Evolutionary conservation across 768 basidiomycete genomes (phyloP).

Genomic region (Phlegmacium glaucopus): DNA sequence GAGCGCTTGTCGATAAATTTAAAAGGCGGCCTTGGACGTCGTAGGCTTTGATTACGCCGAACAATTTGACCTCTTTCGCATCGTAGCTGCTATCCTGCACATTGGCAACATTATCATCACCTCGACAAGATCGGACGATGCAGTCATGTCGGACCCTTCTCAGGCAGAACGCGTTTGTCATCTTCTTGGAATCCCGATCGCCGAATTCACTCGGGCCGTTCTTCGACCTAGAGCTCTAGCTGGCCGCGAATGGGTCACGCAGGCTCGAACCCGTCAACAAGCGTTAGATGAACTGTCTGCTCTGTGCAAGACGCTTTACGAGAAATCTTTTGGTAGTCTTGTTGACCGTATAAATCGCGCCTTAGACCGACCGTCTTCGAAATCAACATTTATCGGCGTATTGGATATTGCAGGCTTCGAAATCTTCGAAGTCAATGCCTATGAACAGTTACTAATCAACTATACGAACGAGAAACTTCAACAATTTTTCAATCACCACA

Average conservation of each 20-base stretch:
- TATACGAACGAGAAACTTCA: constrained; percentile 98
- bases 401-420: constrained; percentile 99
- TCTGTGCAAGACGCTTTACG: constrained; percentile 93
- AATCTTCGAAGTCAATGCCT: constrained; percentile 91
- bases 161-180: constrained; percentile 91
- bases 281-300: constrained; percentile 90
- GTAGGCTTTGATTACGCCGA: constrained; percentile 86
- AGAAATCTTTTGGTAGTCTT: constrained; percentile 91
- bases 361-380: constrained; percentile 87
- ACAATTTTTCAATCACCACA: constrained; percentile 98
- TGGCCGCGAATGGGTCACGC: constrained; percentile 95
- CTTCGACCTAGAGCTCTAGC: constrained; percentile 89
- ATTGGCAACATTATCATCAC: constrained; percentile 90
- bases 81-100: constrained; percentile 91
- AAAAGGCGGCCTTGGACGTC: constrained; percentile 77
- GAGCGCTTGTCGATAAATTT: constrained; percentile 6
- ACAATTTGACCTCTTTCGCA: constrained; percentile 90
- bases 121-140: constrained; percentile 76
- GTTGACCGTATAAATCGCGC: constrained; percentile 96
- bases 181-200: constrained; percentile 81
- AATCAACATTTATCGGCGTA: constrained; percentile 95
- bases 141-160: constrained; percentile 71
- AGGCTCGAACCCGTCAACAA: constrained; percentile 87
- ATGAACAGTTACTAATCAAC: constrained; percentile 98
- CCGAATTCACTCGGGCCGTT: constrained; percentile 86